Evolutionary conservation across 2,329 filamentous ascomycete genomes (phyloP).

Genomic region (Microsporum ferrugineum): DNA sequence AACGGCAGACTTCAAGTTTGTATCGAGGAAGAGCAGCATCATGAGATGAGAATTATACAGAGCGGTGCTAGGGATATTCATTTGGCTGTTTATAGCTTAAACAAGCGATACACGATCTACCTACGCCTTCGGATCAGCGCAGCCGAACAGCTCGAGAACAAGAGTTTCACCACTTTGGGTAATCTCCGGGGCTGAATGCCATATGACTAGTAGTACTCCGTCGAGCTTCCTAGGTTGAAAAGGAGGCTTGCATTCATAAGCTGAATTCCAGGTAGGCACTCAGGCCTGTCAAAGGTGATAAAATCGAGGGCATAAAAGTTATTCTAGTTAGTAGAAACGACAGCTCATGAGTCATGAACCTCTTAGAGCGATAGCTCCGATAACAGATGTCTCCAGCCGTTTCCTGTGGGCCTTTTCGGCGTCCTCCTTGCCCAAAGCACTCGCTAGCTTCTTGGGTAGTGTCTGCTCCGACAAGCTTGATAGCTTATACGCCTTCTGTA

Average conservation of each 20-base stretch:
- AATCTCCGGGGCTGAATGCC: no score
- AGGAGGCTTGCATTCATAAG: not conserved
- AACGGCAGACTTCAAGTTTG: not conserved
- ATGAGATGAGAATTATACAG: not conserved
- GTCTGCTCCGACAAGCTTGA: constrained; percentile 4
- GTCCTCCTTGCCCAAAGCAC: not conserved
- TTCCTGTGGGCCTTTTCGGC: constrained; percentile 22
- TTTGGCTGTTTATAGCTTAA: no score
- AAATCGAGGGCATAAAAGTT: not conserved
- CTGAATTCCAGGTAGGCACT: not conserved
- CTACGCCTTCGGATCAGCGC: no score
- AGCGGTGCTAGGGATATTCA: no score
- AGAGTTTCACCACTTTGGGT: no score
- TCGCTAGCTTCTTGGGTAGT: not conserved
- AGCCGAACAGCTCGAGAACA: no score
- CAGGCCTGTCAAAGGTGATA: not conserved
- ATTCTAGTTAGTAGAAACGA: not conserved
- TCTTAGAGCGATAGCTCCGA: constrained; percentile 69
- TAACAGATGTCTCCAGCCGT: constrained; percentile 56
- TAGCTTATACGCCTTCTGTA: constrained; percentile 81
- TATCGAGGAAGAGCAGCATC: not conserved
- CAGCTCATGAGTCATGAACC: constrained; percentile 32
- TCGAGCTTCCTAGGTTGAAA: no score
- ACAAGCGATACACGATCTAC: no score
- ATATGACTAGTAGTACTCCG: no score